A percentile compares a stretch with the other conserved stretches of the same genome.
Conservation (phyloP, 2,329 filamentous ascomycete genomes). For the Boeremia lycopersici region DNA sequence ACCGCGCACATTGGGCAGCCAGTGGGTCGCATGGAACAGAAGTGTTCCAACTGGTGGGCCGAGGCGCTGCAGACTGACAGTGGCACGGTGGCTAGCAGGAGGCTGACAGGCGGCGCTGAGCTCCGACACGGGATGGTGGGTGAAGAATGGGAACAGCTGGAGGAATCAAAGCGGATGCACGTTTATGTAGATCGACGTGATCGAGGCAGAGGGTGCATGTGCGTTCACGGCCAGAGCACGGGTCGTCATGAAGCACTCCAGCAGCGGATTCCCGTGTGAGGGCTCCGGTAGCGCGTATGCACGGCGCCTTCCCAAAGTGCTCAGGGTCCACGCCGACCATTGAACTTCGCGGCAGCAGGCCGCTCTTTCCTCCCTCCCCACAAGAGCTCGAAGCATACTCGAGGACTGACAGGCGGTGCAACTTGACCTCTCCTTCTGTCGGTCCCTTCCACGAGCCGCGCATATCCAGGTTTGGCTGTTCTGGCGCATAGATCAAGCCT, state of each 20-base stretch:
- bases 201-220: constrained; percentile 14
- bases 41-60: constrained; percentile 10
- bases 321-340: constrained; percentile 18
- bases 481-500: constrained; percentile 19
- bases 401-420: constrained; percentile 13
- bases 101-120: constrained; percentile 16
- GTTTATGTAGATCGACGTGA: constrained; percentile 12
- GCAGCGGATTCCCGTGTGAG: constrained; percentile 12
- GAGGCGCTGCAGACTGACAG: constrained; percentile 22
- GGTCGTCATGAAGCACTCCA: constrained; percentile 8
- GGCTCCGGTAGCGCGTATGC: constrained; percentile 17
- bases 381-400: constrained; percentile 7
- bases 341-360: constrained; percentile 10
- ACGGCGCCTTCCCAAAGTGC: constrained; percentile 17
- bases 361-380: constrained; percentile 10
- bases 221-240: constrained; percentile 5
- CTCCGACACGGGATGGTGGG: not conserved
- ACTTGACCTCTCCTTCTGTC: constrained; percentile 14
- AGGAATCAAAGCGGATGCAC: not conserved
- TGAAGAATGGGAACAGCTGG: constrained; percentile 7
- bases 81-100: constrained; percentile 20
- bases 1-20: constrained; percentile 24
- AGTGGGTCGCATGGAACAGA: constrained; percentile 21
- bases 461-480: constrained; percentile 11
- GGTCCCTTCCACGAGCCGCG: constrained; percentile 15